Percentiles rank a stretch among this genome's conserved stretches.
phyloP scores from a whole-genome alignment of 768 basidiomycete species.

The Lentinula sp. region DNA sequence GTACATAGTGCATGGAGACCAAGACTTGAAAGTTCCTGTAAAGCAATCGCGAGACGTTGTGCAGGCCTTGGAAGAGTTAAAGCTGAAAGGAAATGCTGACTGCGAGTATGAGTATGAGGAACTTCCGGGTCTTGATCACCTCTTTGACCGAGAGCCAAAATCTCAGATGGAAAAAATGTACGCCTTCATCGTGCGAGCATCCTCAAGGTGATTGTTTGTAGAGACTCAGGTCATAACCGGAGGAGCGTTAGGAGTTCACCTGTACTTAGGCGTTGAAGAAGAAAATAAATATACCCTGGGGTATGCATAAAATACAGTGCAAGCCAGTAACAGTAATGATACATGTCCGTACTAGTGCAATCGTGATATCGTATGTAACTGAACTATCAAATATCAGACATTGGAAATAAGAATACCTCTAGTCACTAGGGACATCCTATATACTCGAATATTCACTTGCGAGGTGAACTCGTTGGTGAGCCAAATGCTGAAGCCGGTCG shows the following conservation, averaged over 20 bases:
- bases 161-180: slow-evolving; percentile 30
- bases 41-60: slow-evolving; percentile 27
- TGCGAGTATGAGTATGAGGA: slow-evolving; percentile 25
- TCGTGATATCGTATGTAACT: background rate
- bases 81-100: background rate
- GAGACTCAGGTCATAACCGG: no score
- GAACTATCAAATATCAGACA: background rate
- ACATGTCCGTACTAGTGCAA: background rate
- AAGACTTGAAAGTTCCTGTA: slow-evolving; percentile 28
- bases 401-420: background rate
- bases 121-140: slow-evolving; percentile 25
- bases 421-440: background rate
- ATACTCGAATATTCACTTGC: slow-evolving; percentile 15
- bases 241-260: no score
- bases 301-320: background rate
- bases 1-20: slow-evolving; percentile 29
- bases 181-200: slow-evolving; percentile 18
- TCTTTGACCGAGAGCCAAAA: slow-evolving; percentile 23
- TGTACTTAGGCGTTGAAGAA: no score
- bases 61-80: slow-evolving; percentile 17
- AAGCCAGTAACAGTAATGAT: background rate
- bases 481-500: slow-evolving; percentile 40
- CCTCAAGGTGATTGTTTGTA: background rate
- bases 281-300: no score
- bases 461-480: slow-evolving; percentile 22